Conservation (phyloP, 306 rosid species). For the Acacia confusa region DNA sequence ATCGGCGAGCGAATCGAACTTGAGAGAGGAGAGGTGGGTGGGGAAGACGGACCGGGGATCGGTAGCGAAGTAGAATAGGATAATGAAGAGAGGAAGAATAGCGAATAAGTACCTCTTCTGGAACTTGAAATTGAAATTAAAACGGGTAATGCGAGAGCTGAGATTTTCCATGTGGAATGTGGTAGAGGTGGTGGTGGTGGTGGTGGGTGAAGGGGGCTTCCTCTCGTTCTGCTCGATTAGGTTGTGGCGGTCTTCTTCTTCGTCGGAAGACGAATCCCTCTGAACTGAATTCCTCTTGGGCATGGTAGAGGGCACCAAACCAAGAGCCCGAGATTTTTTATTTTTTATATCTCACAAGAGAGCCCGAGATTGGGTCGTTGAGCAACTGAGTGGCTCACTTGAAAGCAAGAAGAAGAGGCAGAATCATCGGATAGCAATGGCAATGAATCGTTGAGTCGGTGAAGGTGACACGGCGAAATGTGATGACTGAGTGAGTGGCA, state of each 20-base stretch:
- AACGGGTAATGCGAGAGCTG: conserved; percentile 36
- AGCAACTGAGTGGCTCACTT: neutral
- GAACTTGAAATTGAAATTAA: conserved; percentile 33
- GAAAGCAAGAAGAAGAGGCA: neutral
- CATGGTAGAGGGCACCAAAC: conserved; percentile 1
- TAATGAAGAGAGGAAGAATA: conserved; percentile 49
- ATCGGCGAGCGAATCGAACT: conserved; percentile 35
- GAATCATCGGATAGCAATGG: neutral
- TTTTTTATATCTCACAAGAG: no score
- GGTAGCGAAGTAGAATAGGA: conserved; percentile 49
- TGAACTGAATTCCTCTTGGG: conserved; percentile 41
- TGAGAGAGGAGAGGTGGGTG: conserved; percentile 28
- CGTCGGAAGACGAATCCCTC: conserved; percentile 65
- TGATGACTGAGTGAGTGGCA: neutral
- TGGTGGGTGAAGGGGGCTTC: conserved; percentile 34
- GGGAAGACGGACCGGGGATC: conserved; percentile 52
- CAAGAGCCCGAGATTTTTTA: neutral
- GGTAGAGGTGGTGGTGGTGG: conserved; percentile 28
- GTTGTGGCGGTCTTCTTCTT: conserved; percentile 59
- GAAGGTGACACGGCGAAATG: neutral
- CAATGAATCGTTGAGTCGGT: neutral
- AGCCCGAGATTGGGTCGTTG: neutral
- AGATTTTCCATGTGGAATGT: conserved; percentile 52
- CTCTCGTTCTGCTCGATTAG: conserved; percentile 54
- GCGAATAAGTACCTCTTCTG: conserved; percentile 58